phyloP scores from a whole-genome alignment of 1,284 basidiomycete genomes.

The Cryptococcus sp. region DNA sequence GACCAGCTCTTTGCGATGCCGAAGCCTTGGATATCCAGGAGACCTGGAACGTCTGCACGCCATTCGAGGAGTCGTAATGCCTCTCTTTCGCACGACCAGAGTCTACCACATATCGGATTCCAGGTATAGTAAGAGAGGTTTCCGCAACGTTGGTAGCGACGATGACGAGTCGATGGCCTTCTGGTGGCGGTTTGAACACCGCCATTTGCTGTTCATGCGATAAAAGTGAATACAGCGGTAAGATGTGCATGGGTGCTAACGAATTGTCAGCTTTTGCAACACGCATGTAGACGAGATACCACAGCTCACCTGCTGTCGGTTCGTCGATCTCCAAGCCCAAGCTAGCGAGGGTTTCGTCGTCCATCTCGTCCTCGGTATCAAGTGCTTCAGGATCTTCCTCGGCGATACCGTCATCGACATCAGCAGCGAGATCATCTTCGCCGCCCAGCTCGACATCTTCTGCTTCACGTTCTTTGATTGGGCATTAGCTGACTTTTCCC shows the following conservation, averaged over 20 bases:
- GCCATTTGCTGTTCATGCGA: conserved; percentile 72
- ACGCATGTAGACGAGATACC: neutral
- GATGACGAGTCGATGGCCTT: conserved; percentile 66
- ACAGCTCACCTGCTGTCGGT: conserved; percentile 49
- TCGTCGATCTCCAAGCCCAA: conserved; percentile 49
- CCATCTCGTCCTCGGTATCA: conserved; percentile 55
- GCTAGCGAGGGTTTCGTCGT: conserved; percentile 42
- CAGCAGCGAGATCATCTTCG: conserved; percentile 54
- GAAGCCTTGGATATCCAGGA: conserved; percentile 76
- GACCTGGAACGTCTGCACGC: conserved; percentile 71
- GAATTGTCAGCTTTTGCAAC: conserved; percentile 4
- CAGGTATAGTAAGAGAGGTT: conserved; percentile 75
- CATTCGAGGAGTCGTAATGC: conserved; percentile 62
- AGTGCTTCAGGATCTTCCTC: conserved; percentile 53
- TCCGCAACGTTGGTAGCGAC: conserved; percentile 78
- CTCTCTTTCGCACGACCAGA: conserved; percentile 79
- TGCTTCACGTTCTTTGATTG: conserved; percentile 42
- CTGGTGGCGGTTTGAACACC: conserved; percentile 68
- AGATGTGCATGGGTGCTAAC: conserved; percentile 66
- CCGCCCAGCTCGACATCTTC: conserved; percentile 54
- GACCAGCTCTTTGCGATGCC: conserved; percentile 69
- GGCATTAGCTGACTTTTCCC: conserved; percentile 59
- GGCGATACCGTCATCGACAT: conserved; percentile 54
- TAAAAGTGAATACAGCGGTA: conserved; percentile 72
- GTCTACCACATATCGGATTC: conserved; percentile 74